These are phyloP conservation scores for Articulospora tetracladia DNA, from an alignment of 495 filamentous ascomycete species.

Conservation along the genomic window DNA sequence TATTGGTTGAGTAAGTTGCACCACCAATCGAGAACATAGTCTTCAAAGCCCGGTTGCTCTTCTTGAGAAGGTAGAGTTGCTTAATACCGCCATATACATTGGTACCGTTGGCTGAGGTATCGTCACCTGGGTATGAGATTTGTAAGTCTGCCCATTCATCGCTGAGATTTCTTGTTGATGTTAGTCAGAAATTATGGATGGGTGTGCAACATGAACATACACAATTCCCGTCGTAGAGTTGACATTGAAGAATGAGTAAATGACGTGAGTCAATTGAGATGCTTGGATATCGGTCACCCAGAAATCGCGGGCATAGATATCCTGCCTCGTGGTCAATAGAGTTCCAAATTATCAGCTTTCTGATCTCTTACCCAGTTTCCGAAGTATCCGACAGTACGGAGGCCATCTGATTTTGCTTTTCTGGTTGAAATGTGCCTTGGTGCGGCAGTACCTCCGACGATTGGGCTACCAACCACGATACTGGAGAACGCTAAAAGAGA, in stretches of 20 bases:
- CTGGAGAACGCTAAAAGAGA: background rate
- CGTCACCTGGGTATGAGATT: constrained; percentile 80
- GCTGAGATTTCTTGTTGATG: constrained; percentile 40
- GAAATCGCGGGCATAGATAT: constrained; percentile 85
- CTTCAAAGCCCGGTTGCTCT: constrained; percentile 81
- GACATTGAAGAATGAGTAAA: constrained; percentile 69
- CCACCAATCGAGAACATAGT: constrained; percentile 88
- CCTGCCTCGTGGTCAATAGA: constrained; percentile 35
- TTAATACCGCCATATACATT: constrained; percentile 89
- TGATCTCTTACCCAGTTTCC: constrained; percentile 11
- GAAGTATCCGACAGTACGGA: constrained; percentile 5
- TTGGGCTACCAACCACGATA: background rate
- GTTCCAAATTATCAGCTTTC: too few relatives aligned
- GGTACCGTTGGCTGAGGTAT: constrained; percentile 57
- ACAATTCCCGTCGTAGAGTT: constrained; percentile 59
- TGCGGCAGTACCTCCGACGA: too few relatives aligned
- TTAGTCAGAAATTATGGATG: background rate
- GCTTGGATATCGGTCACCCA: constrained; percentile 83
- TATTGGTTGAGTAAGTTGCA: constrained; percentile 89
- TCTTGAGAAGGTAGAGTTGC: constrained; percentile 89
- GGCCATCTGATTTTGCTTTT: background rate
- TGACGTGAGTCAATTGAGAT: constrained; percentile 80
- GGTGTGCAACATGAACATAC: constrained; percentile 23
- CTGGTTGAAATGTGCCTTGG: too few relatives aligned
- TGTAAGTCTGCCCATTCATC: constrained; percentile 82